phyloP scores from a whole-genome alignment of 768 basidiomycete species.

The Tulasnella sp. region DNA sequence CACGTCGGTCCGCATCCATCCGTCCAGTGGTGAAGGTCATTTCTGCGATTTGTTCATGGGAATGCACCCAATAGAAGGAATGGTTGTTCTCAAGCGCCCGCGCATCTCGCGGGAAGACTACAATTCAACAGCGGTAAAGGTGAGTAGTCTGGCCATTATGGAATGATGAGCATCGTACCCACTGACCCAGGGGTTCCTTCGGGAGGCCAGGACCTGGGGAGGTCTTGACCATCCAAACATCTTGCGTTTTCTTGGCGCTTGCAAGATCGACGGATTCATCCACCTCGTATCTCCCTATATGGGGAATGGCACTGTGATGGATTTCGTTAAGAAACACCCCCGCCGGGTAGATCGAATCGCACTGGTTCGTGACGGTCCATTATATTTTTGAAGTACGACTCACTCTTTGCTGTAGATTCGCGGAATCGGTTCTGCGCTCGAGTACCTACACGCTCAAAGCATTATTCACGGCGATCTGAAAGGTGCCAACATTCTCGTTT shows the following conservation, averaged over 20 bases:
- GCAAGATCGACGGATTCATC: not conserved
- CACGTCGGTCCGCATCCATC: no score
- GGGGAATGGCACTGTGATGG: not conserved
- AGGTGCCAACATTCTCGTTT: not conserved
- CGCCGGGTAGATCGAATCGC: not conserved
- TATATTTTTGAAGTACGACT: not conserved
- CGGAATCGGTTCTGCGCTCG: not conserved
- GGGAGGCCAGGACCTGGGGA: not conserved
- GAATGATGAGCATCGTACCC: not conserved
- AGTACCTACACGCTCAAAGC: not conserved
- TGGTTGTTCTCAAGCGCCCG: not conserved
- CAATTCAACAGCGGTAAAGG: not conserved
- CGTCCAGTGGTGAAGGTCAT: no score
- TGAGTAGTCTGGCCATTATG: not conserved
- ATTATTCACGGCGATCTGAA: constrained; percentile 4
- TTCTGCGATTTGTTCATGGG: not conserved
- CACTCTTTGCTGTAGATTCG: not conserved
- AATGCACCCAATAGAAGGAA: not conserved
- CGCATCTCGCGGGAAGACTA: not conserved
- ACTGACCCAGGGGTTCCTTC: not conserved
- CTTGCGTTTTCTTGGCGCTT: not conserved
- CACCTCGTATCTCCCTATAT: constrained; percentile 2
- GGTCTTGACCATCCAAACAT: not conserved
- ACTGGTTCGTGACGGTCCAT: not conserved
- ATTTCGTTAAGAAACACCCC: not conserved